Base-by-base conservation (phyloP, 805 yeast genomes). In the Metschnikowia colocasiae region DNA sequence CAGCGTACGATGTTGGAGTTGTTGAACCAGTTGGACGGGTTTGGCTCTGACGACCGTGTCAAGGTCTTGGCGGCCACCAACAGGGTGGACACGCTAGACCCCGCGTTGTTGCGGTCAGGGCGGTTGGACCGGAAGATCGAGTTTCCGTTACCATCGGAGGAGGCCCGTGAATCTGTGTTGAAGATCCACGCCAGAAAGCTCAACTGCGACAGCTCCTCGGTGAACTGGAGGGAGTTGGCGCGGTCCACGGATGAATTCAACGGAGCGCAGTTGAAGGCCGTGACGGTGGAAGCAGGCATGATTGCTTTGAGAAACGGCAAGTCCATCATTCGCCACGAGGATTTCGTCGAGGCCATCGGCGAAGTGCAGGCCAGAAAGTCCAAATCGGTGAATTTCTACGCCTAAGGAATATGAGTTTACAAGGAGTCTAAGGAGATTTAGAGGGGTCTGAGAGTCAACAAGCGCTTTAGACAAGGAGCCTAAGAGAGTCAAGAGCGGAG, bases 261-360 rank as follows among this genome's bases (percentile, higher is more conserved):
- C 63, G 99, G 99, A 64, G 99, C 99, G 1, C 99, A 94, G 71
- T 76, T 94, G 65, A 94, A 94, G 73, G 99, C 99, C 1, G 99
- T 94, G 36, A 91, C 97, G 6, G 99, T 94, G 19, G 99, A 94
- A 68, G 99, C 99, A 6, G 99, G 99, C 63, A 94, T 94, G 99
- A 94, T 94, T 70, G 99, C 99, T 1, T 76, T 94, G 63, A 82
- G 99, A 72, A 89, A 88, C 59, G 97, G 96, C 15, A 96, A 94
- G 69, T 80, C 85, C 36, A 79, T 83, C 56, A 91, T 94, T 46
- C 87, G 88, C 59, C 99, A 94, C 67, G 99, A 94, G 70, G 99
- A 94, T 70, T 94, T 92, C 63, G 96, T 94, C 23, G 99, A 94
- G 67, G 99, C 96, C 46, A 90, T 94, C 52, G 85, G 97, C 54